A percentile compares a stretch with the other conserved stretches of the same genome.
phyloP scores from a whole-genome alignment of 225 moss, liverwort and hornwort species.

The Ulota crispa region DNA sequence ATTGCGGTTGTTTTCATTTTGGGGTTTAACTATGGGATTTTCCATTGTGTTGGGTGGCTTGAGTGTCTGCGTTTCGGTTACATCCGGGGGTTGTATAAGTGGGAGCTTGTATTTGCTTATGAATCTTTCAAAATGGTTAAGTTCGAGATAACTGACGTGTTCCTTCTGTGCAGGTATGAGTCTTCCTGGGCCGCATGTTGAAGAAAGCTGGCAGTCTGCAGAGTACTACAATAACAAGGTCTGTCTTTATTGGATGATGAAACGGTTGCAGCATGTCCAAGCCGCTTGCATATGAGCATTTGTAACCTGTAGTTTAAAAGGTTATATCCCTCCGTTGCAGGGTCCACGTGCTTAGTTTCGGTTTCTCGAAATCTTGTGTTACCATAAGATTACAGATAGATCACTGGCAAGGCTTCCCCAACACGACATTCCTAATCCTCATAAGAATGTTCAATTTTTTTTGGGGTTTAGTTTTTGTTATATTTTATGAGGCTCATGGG shows the following conservation, averaged over 20 bases:
- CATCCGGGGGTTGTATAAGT: not conserved
- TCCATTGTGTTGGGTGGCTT: not conserved
- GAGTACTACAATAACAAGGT: slow-evolving; percentile 99
- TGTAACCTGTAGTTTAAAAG: not conserved
- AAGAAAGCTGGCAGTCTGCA: slow-evolving; percentile 97
- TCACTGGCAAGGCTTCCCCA: not conserved
- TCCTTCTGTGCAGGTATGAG: slow-evolving; percentile 66
- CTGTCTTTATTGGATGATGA: not conserved
- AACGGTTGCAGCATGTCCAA: slow-evolving; percentile 10
- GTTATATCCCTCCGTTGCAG: not conserved
- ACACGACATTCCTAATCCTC: not conserved
- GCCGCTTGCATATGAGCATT: slow-evolving; percentile 5
- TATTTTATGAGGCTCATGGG: not conserved
- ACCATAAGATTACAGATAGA: slow-evolving; percentile 6
- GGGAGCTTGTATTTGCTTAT: not conserved
- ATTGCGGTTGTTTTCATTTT: not conserved
- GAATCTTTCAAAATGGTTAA: not conserved
- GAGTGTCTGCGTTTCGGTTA: not conserved
- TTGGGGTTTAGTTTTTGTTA: not conserved
- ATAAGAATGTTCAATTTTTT: not conserved
- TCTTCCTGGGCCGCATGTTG: slow-evolving; percentile 93
- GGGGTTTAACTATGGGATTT: not conserved
- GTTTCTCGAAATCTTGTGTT: not conserved
- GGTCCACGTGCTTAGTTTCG: not conserved
- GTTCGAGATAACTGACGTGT: slow-evolving; percentile 3